phyloP scores from a whole-genome alignment of 352 stramenopile species.

The Globisporangium splendens region DNA sequence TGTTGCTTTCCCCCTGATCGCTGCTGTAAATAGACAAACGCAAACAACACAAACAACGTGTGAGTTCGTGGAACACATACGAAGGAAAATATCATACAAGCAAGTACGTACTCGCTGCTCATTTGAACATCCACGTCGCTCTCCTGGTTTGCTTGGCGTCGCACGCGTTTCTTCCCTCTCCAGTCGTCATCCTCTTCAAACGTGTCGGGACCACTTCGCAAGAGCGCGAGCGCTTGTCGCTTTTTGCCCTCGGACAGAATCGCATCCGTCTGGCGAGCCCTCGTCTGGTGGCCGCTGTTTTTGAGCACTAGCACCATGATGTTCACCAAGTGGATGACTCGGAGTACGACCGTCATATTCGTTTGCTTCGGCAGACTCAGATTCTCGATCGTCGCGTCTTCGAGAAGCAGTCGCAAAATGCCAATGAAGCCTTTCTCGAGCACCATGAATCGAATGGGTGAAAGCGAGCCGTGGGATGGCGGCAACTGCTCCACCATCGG shows the following conservation, averaged over 20 bases:
- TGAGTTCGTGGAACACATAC: background rate
- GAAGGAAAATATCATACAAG: background rate
- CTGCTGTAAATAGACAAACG: conserved; percentile 23
- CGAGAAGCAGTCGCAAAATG: conserved; percentile 62
- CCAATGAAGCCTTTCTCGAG: conserved; percentile 60
- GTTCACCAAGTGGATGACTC: conserved; percentile 68
- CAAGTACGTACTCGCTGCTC: conserved; percentile 52
- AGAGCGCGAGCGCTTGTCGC: conserved; percentile 34
- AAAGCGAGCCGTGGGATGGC: conserved; percentile 48
- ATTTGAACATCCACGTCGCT: conserved; percentile 55
- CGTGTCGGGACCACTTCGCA: conserved; percentile 53
- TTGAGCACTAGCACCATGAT: conserved; percentile 62
- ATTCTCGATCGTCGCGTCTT: conserved; percentile 39
- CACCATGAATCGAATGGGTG: conserved; percentile 48
- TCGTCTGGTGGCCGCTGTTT: conserved; percentile 21
- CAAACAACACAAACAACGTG: conserved; percentile 1
- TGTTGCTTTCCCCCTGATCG: conserved; percentile 40
- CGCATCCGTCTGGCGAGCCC: conserved; percentile 20
- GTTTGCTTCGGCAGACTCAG: conserved; percentile 36
- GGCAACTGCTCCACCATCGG: conserved; percentile 61
- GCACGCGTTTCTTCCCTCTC: conserved; percentile 68
- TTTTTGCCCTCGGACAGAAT: conserved; percentile 43
- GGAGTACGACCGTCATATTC: conserved; percentile 63
- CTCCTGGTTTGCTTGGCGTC: conserved; percentile 40
- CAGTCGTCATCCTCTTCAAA: conserved; percentile 58